Evolutionary conservation across 2,329 filamentous ascomycete species (phyloP), one percentile per base, ranked within the genome.

Genomic region (Tolypocladium tropicale): DNA sequence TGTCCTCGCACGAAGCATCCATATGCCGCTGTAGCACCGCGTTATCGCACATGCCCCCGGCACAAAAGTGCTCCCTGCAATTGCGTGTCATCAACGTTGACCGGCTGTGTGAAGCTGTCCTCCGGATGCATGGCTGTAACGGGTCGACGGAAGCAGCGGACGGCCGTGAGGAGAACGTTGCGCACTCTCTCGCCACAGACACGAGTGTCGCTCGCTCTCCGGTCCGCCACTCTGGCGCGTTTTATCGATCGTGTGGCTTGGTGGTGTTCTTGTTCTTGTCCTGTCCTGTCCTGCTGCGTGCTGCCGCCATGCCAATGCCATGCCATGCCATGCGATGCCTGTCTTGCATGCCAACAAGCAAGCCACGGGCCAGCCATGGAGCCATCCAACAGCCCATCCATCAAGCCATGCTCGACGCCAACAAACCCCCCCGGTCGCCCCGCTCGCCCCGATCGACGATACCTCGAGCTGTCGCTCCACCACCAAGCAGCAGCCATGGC

Each of bases 401-500:
- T 48, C 43, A 30, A 48, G 23, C 43, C 43, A 48, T 6, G 41
- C 43, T 30, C 43, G 43, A 48, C 43, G 9, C 43, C 4, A 30
- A n/a, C n/a, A n/a, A n/a, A n/a, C n/a, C n/a, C 43, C 43, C 43
- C 43, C 43, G 43, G 23, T 7, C 43, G 25, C 43, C 33, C 49
- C 49, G 33, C 49, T 23, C 18, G 5, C 21, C 11, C 14, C 32
- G 49, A 52, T 52, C 50, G 33, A 52, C 50, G 49, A 52, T 52
- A 36, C 41, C 12, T 14, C 28, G 18, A 18, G 12, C 25, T 10
- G 21, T 14, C 7, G 34, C 34, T 33, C 53, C 33, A 37, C 53
- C 33, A 37, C 53, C 59, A 60, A 59, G 11, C 43, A 46, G 43
- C 23, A 46, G 43, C 43, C 50, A 34, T 23, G 9, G 39, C 39